These are phyloP conservation scores for Acacia confusa DNA, from an alignment of 306 rosid species.

Conservation along the genomic window DNA sequence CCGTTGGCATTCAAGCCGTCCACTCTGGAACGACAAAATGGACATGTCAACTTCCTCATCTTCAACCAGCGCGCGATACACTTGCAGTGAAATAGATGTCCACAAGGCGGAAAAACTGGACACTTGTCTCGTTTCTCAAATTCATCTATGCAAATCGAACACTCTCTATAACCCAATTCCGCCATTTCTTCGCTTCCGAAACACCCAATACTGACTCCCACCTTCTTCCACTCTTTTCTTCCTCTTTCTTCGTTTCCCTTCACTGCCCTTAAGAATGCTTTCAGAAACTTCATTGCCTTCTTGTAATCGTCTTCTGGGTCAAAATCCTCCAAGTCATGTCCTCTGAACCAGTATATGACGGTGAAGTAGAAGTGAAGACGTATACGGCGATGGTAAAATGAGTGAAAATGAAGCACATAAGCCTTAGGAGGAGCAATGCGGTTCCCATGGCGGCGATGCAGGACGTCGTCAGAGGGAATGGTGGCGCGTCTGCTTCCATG, in stretches of 20 bases:
- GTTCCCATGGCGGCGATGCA: slow-evolving; percentile 15
- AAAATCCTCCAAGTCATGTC: not conserved
- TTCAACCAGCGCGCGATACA: slow-evolving; percentile 53
- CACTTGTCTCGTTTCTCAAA: slow-evolving; percentile 47
- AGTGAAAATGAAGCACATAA: not conserved
- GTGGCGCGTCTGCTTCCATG: not conserved
- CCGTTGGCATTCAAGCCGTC: not conserved
- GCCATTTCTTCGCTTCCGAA: not conserved
- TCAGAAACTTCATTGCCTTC: slow-evolving; percentile 17
- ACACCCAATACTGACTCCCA: not conserved
- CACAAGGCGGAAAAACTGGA: slow-evolving; percentile 43
- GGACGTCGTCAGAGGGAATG: slow-evolving; percentile 7
- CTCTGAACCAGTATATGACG: not conserved
- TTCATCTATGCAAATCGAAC: slow-evolving; percentile 59
- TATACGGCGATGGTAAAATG: not conserved
- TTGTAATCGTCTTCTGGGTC: not conserved
- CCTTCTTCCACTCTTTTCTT: not conserved
- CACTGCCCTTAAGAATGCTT: slow-evolving; percentile 15
- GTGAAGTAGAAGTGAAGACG: not conserved
- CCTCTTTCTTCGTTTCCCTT: not conserved
- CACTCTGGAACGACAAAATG: slow-evolving; percentile 51
- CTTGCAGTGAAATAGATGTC: slow-evolving; percentile 48
- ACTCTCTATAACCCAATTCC: slow-evolving; percentile 22
- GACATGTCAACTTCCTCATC: slow-evolving; percentile 49
- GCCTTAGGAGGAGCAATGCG: not conserved